phyloP scores from a whole-genome alignment of 2,329 filamentous ascomycete species.

The Aspergillus sp. region DNA sequence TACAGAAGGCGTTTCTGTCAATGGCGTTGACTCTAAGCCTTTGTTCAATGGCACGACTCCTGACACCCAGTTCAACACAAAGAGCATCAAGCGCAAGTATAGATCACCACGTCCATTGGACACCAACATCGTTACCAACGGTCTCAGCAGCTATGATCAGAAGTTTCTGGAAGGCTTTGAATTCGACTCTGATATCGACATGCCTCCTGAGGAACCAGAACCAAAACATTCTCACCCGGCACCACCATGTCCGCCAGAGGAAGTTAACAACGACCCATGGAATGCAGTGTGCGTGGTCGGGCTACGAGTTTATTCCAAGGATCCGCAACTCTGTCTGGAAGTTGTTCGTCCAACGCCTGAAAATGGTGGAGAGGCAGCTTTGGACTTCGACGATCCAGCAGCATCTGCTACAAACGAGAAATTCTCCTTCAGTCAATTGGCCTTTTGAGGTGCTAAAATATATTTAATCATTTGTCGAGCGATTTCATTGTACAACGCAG shows the following conservation, averaged over 20 bases:
- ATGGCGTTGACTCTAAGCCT: no score
- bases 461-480: background rate
- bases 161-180: conserved; percentile 37
- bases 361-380: conserved; percentile 33
- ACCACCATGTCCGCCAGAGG: conserved; percentile 10
- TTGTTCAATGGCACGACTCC: conserved; percentile 17
- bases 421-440: conserved; percentile 6
- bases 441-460: background rate
- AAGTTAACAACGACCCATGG: conserved; percentile 44
- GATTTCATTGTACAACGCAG: no score
- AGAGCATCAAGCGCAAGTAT: conserved; percentile 5
- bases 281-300: conserved; percentile 59
- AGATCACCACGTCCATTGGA: conserved; percentile 15
- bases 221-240: conserved; percentile 2
- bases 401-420: conserved; percentile 28
- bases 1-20: background rate
- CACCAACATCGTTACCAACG: conserved; percentile 15
- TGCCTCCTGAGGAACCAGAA: conserved; percentile 26
- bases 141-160: conserved; percentile 21
- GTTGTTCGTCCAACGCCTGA: conserved; percentile 44
- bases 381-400: conserved; percentile 40
- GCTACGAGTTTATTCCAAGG: conserved; percentile 53
- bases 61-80: conserved; percentile 22
- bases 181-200: conserved; percentile 40
- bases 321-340: conserved; percentile 46